phyloP scores from a whole-genome alignment of 139 green algal genomes.

The Ettlia oleoabundans region DNA sequence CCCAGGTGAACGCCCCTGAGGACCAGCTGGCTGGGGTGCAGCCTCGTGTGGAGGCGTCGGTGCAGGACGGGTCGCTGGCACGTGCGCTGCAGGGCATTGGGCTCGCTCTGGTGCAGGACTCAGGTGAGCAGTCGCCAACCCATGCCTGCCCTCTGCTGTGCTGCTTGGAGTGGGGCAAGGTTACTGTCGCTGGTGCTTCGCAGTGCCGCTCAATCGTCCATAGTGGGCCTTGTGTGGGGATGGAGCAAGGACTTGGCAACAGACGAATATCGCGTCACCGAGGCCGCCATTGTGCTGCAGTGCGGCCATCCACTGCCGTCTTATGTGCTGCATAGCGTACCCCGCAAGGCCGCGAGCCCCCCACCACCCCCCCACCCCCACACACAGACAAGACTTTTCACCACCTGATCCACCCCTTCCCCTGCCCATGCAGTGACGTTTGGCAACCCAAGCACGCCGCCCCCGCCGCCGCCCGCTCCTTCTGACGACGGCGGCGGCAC shows the following conservation, averaged over 20 bases:
- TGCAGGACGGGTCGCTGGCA: neutral
- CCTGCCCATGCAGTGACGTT: neutral
- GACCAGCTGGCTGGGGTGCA: neutral
- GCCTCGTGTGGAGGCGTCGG: neutral
- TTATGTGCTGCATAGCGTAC: neutral
- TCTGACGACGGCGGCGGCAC: neutral
- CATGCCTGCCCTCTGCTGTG: neutral
- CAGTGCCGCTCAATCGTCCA: too few species aligned
- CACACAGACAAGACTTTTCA: neutral
- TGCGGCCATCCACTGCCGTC: too few species aligned
- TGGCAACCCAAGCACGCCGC: neutral
- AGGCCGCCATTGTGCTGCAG: too few species aligned
- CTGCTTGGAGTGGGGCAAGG: neutral
- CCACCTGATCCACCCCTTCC: neutral
- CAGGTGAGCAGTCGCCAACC: too few species aligned
- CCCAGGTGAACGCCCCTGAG: neutral
- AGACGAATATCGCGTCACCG: too few species aligned
- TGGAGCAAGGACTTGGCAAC: too few species aligned
- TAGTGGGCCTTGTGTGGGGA: too few species aligned
- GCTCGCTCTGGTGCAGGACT: neutral
- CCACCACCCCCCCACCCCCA: neutral
- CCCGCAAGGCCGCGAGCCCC: too few species aligned
- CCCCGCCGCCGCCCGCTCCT: neutral
- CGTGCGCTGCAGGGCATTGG: conserved; percentile 2
- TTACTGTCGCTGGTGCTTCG: neutral